A percentile compares a stretch with the other conserved stretches of the same genome.
Evolutionary conservation across 148 eudicot species (phyloP).

Genomic region (Rhododendron ferrugineum): DNA sequence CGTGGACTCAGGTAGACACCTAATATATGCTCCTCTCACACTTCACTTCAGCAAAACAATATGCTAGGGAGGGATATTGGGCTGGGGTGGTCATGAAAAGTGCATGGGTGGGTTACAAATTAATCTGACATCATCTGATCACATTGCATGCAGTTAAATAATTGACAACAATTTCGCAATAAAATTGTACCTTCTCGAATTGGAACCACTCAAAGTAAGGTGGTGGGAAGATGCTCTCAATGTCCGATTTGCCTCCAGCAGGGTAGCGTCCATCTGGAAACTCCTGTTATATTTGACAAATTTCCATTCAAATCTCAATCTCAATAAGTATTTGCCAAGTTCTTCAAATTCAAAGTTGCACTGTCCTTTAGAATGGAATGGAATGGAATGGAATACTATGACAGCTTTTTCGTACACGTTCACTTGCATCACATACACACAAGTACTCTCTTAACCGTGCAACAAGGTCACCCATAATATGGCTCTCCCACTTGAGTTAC

Average conservation of each 20-base stretch:
- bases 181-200: conserved; percentile 44
- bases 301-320: background rate
- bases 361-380: background rate
- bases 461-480: no score
- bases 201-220: conserved; percentile 96
- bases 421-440: no score
- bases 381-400: no score
- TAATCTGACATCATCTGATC: no score
- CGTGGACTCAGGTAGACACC: no score
- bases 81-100: no score
- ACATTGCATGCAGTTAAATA: background rate
- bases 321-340: background rate
- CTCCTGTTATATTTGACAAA: conserved; percentile 32
- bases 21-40: no score
- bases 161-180: background rate
- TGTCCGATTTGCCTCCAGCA: conserved; percentile 78
- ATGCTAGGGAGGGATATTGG: no score
- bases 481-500: background rate
- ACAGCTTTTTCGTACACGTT: no score
- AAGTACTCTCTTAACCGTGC: background rate
- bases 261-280: conserved; percentile 69
- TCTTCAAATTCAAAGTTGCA: no score
- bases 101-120: no score
- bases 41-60: no score
- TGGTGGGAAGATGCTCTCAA: conserved; percentile 75